phyloP scores from a whole-genome alignment of 164 flowering plant species.

The Vitis rotundifolia region DNA sequence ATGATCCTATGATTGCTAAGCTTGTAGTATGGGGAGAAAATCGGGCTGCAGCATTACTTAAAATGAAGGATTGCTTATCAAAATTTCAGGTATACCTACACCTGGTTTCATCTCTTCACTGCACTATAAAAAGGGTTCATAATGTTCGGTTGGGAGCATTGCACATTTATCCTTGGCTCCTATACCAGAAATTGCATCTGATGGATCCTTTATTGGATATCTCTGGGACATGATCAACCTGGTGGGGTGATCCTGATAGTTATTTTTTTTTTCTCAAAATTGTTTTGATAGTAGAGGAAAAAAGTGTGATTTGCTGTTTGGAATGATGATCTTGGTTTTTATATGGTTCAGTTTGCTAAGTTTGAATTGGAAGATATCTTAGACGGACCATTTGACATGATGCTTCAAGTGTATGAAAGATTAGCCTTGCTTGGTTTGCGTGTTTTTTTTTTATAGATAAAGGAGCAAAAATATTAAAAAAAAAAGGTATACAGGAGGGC shows the following conservation, averaged over 20 bases:
- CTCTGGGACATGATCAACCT: background rate
- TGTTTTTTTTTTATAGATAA: no score
- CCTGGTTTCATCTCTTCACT: background rate
- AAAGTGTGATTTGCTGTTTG: background rate
- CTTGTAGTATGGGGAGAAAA: slow-evolving; percentile 95
- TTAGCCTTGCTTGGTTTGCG: no score
- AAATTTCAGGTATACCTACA: slow-evolving; percentile 70
- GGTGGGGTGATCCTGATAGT: background rate
- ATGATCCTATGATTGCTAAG: slow-evolving; percentile 99
- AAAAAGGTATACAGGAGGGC: no score
- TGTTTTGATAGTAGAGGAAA: background rate
- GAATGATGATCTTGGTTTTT: no score
- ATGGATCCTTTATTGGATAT: background rate
- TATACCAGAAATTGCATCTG: background rate
- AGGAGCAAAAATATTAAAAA: no score
- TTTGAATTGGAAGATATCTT: background rate
- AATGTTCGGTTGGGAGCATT: background rate
- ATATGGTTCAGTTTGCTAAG: background rate
- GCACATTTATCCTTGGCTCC: background rate
- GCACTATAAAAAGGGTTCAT: background rate
- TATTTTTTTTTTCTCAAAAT: background rate
- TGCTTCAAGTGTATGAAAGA: background rate
- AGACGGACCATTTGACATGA: background rate
- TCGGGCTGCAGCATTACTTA: slow-evolving; percentile 80
- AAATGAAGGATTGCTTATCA: slow-evolving; percentile 78